Evolutionary conservation across 2,329 filamentous ascomycete genomes (phyloP), one percentile per base, ranked within the genome.

Genomic region (Fusarium metavorans): DNA sequence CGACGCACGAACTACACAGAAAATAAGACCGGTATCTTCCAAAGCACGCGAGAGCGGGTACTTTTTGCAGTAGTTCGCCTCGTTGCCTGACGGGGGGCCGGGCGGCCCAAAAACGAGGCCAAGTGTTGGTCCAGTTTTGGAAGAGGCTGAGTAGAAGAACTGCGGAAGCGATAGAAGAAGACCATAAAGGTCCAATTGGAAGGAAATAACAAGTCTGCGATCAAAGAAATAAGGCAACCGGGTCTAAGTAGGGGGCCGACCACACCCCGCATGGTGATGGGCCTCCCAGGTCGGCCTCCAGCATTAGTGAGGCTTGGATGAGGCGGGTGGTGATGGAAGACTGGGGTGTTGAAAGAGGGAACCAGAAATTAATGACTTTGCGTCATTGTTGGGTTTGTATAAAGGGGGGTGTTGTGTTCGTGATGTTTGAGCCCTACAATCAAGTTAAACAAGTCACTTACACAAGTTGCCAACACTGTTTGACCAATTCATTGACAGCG

Each of bases 271-370:
- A 75, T 72, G n/a, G 45, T 66, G 76, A 68, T 76, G 63, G 77
- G 77, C 76, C 76, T 75, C 76, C 72, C 58, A 66, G 23, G 37
- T 34, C 66, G 73, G 73, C 67, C 73, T 20, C 56, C 64, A 30
- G 32, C 70, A 68, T 64, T 64, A 58, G 70, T 48, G 67, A 58
- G 72, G 56, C 73, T 75, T 65, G 9, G 62, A 27, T n/a, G 30
- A 73, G 67, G 67, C 61, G 59, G 52, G 59, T 37, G n/a, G 5
- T 23, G 7, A 18, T 50, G 43, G 18, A 32, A 4, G 14, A 6
- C 16, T 11, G 59, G 34, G 32, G 18, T 27, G 8, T 58, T 25
- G 25, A 14, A 20, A 59, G 2, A 57, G 16, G 20, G 5, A 9
- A 43, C 5, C 5, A 1, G 7, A 1, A 16, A 35, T n/a, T 25